Percentiles rank a stretch among this genome's conserved stretches.
phyloP scores from a whole-genome alignment of 2,329 filamentous ascomycete species.

The Karstenula rhodostoma region DNA sequence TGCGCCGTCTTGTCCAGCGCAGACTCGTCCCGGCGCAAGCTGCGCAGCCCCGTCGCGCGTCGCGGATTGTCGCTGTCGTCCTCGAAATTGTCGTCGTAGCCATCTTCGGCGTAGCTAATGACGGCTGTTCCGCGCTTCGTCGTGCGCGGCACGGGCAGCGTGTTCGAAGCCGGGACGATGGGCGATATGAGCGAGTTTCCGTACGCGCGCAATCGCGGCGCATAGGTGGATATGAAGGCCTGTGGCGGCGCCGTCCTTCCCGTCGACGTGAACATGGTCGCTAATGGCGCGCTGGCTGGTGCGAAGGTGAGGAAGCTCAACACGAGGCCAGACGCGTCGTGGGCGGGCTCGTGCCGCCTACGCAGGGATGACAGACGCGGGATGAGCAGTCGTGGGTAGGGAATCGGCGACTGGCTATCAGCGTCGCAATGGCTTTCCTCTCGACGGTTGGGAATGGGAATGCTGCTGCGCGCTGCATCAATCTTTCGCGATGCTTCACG shows the following conservation, averaged over 20 bases:
- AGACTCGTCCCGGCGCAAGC: slow-evolving; percentile 74
- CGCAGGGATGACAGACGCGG: background rate
- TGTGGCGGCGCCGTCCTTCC: slow-evolving; percentile 69
- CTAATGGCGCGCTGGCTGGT: slow-evolving; percentile 32
- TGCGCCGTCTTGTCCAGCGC: slow-evolving; percentile 70
- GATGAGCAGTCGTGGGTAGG: background rate
- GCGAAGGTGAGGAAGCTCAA: slow-evolving; percentile 39
- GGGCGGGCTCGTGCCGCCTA: slow-evolving; percentile 6
- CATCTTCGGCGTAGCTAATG: slow-evolving; percentile 98
- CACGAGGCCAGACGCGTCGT: slow-evolving; percentile 44
- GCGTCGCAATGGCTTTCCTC: slow-evolving; percentile 16
- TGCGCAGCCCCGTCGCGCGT: slow-evolving; percentile 81
- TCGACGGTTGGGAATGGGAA: slow-evolving; percentile 20
- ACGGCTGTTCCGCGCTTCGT: slow-evolving; percentile 96
- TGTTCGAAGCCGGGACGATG: slow-evolving; percentile 74
- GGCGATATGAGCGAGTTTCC: slow-evolving; percentile 91
- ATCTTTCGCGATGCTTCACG: slow-evolving; percentile 9
- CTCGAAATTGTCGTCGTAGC: slow-evolving; percentile 84
- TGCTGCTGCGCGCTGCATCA: slow-evolving; percentile 29
- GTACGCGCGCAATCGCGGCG: slow-evolving; percentile 87
- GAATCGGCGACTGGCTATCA: background rate
- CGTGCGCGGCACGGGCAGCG: slow-evolving; percentile 77
- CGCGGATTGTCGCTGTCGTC: slow-evolving; percentile 76
- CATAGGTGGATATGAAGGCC: slow-evolving; percentile 90
- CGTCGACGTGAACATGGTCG: slow-evolving; percentile 51